Conservation (phyloP, 352 stramenopile genomes). For the Phytophthora multivora region DNA sequence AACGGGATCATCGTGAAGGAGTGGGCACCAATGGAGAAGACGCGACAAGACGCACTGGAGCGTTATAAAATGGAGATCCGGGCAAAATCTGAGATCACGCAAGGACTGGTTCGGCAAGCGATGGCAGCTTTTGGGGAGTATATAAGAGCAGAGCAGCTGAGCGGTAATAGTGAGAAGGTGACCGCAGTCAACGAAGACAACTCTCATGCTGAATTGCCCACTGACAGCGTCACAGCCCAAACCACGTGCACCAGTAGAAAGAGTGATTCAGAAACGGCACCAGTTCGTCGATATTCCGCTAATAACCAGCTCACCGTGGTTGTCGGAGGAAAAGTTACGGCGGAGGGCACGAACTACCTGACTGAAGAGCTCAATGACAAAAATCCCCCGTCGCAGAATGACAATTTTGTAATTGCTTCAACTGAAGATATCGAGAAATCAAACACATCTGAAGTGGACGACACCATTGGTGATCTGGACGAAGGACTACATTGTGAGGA, state of each 20-base stretch:
- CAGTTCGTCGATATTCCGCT: conserved; percentile 24
- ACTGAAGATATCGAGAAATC: not conserved
- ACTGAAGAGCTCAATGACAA: not conserved
- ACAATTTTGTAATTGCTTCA: not conserved
- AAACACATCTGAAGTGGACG: not conserved
- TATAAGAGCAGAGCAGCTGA: not conserved
- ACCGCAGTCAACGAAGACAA: not conserved
- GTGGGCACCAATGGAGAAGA: conserved; percentile 64
- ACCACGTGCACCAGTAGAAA: not conserved
- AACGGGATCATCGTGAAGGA: conserved; percentile 56
- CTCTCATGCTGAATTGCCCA: not conserved
- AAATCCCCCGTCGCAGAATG: not conserved
- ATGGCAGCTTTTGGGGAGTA: conserved; percentile 34
- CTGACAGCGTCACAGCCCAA: not conserved
- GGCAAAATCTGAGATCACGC: conserved; percentile 44
- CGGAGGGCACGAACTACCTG: not conserved
- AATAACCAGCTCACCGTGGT: conserved; percentile 36
- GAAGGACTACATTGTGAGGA: conserved; percentile 9
- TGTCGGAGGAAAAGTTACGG: conserved; percentile 13
- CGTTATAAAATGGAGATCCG: conserved; percentile 36
- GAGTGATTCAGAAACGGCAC: not conserved
- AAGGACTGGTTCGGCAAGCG: conserved; percentile 58
- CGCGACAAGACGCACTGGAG: conserved; percentile 49
- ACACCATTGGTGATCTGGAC: conserved; percentile 2
- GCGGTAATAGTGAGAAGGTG: not conserved